phyloP scores from a whole-genome alignment of 2,329 filamentous ascomycete genomes.

The Aspergillus caelatus region DNA sequence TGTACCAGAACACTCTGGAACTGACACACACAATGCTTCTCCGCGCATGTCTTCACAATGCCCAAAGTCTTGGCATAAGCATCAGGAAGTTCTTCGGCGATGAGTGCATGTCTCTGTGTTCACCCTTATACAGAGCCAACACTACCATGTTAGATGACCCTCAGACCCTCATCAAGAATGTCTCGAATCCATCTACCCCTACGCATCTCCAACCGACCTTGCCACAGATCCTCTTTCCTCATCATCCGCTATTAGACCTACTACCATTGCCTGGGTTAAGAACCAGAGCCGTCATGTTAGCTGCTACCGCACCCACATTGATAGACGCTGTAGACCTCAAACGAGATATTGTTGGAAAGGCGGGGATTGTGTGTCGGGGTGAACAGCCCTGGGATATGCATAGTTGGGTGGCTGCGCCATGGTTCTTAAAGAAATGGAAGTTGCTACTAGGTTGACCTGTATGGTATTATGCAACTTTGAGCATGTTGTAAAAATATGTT shows the following conservation, averaged over 20 bases:
- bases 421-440: conserved; percentile 37
- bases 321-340: conserved; percentile 43
- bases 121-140: conserved; percentile 36
- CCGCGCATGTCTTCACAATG: conserved; percentile 13
- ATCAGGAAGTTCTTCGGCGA: conserved; percentile 13
- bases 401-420: conserved; percentile 31
- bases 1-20: conserved; percentile 9
- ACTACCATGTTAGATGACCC: conserved; percentile 19
- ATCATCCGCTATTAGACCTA: conserved; percentile 42
- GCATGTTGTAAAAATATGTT: too few species aligned
- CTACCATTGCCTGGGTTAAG: conserved; percentile 40
- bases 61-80: conserved; percentile 11
- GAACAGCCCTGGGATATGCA: conserved; percentile 40
- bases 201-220: conserved; percentile 39
- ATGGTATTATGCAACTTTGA: too few species aligned
- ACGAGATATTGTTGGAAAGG: conserved; percentile 36
- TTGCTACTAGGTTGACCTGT: not conserved
- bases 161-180: conserved; percentile 25
- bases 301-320: conserved; percentile 30
- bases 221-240: conserved; percentile 42
- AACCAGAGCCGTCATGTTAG: conserved; percentile 36
- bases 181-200: conserved; percentile 28
- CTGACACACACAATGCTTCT: not conserved
- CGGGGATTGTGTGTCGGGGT: conserved; percentile 29
- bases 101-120: conserved; percentile 25